Base-by-base conservation (phyloP, 495 filamentous ascomycete genomes). In the Hyphodiscus hymeniophilus region DNA sequence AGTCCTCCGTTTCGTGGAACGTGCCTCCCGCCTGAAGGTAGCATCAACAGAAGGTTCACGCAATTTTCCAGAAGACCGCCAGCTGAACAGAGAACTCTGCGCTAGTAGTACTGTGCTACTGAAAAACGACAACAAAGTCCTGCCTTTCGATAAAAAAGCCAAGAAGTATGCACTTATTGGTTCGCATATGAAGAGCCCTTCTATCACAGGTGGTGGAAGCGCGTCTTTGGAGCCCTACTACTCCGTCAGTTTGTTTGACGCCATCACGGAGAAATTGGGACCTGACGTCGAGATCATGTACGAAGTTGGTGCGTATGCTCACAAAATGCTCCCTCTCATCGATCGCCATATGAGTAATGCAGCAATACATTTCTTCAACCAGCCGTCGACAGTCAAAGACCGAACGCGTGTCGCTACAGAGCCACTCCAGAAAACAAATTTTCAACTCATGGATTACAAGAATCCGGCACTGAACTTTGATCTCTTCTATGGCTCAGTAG, bases 31-130 rank as follows among this genome's bases (percentile, higher is more conserved):
- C 3, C 40, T 54, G 7, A 15, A 38, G 10, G 38, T 54, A 10
- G 44, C 51, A 2, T 10, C 26, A 12, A 26, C n/a, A 12, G 45
- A 54, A 38, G 41, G 46, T 12, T 40, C 45, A n/a, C 39, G 51
- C n/a, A 36, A 54, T 50, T 31, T 39, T 1, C 60, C 64, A 2
- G 65, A 70, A 50, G 51, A 54, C 26, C 61, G 58, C 5, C 57
- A 51, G 0, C 47, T 42, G 16, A 63, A 72, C 50, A 72, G 85
- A 17, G 66, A 73, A 30, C 70, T 83, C 28, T 84, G 80, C 16
- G 72, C 75, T 1, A 82, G 87, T 48, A 75, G 77, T 24, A 78
- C 83, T 11, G 83, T 87, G 4, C 71, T 89, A 5, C 66, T 88
- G 34, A 86, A 86, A 63, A 89, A 89, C 39, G 73, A 85, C 7